Evolutionary conservation across 345 rosid species (phyloP).

Genomic region (Euphorbia peplus): DNA sequence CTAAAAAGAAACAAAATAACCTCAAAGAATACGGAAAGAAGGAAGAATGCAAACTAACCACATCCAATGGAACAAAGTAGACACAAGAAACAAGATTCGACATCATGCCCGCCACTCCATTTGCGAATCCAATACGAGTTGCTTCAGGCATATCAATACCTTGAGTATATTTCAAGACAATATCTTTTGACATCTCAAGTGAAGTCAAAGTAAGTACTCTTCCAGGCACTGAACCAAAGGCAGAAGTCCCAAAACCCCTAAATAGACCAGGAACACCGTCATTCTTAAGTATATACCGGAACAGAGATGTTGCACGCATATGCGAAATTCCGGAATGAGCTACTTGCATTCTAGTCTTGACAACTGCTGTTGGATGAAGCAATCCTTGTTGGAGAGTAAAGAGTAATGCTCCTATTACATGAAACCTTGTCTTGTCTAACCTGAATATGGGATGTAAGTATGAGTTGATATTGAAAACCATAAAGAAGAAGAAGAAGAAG

Average conservation of each 20-base stretch:
- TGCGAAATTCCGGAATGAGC: constrained; percentile 44
- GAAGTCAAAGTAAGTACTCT: constrained; percentile 57
- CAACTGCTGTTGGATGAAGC: constrained; percentile 57
- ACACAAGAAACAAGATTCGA: constrained; percentile 56
- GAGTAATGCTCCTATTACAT: constrained; percentile 51
- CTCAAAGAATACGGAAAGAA: no score
- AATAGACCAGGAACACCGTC: constrained; percentile 49
- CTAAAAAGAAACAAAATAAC: no score
- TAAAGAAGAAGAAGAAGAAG: not conserved
- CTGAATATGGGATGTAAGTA: constrained; percentile 12
- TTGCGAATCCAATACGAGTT: constrained; percentile 52
- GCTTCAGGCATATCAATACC: constrained; percentile 46
- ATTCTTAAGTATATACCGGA: constrained; percentile 35
- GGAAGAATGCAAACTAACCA: constrained; percentile 45
- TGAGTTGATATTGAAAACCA: no score
- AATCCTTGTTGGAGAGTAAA: constrained; percentile 53
- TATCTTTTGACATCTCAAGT: constrained; percentile 56
- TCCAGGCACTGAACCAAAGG: constrained; percentile 56
- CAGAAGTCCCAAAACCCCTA: constrained; percentile 63
- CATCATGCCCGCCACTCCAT: constrained; percentile 65
- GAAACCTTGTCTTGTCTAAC: constrained; percentile 63
- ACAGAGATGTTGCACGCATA: constrained; percentile 33
- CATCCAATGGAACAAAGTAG: constrained; percentile 62
- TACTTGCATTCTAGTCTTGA: constrained; percentile 64
- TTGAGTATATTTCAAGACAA: constrained; percentile 43